Evolutionary conservation across 257 asterid genomes (phyloP), one percentile per base, ranked within the genome.

Genomic region (Osmanthus fragrans): DNA sequence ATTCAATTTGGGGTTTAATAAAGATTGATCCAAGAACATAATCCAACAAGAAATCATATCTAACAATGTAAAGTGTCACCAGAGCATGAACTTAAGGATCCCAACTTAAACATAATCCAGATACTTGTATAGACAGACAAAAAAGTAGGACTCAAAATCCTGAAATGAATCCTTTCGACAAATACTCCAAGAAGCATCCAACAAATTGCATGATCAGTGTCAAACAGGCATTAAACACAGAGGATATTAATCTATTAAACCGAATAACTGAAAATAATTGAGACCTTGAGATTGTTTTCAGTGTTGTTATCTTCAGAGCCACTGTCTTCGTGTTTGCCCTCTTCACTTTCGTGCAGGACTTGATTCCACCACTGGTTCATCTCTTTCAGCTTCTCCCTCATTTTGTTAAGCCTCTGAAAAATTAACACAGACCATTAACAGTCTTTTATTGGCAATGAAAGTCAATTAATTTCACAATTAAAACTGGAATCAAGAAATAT

Each of bases 401-500:
- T 80, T 73, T 84, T 81, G 73, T 64, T 86, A 86, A 86, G 73
- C 82, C 86, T 80, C 92, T 88, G 88, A 65, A 73, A 23, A 60
- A 7, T 45, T 15, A 19, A 68, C n/a, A 7, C 11, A 70, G 7
- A 54, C 40, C 7, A 3, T 49, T 4, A 65, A 33, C 16, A 30
- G 3, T 68, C 2, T 29, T n/a, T 18, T 75, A 21, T 9, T 7
- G 0, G 67, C n/a, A 72, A 76, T 68, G 27, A 40, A 58, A 27
- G 3, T 39, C 16, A 51, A 74, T 3, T 9, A 72, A 18, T 76
- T 3, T 12, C 45, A 2, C 30, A 60, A 12, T 3, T n/a, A 13
- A 40, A 21, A 2, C 27, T 2, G 13, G 11, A 72, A 49, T 39
- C 7, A 40, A 36, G 15, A 66, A 34, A 45, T 45, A 21, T 4